Base-by-base conservation (phyloP, 805 yeast genomes). In the Schizosaccharomyces lindneri region DNA sequence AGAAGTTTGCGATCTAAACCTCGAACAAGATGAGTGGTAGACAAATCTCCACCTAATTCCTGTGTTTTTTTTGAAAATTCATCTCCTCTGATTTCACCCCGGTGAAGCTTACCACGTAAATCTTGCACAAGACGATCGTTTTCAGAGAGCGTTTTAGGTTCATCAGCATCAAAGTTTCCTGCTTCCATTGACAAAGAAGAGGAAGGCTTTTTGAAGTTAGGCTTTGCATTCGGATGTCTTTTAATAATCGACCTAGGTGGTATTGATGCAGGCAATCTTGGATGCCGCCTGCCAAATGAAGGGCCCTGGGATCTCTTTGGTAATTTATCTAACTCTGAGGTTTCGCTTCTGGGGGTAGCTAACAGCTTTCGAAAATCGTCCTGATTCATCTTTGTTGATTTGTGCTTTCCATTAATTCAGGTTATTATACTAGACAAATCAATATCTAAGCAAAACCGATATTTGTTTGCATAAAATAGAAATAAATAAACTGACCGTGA, bases 291-390 rank as follows among this genome's bases (percentile, higher is more conserved):
- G 27, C 51, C 51, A 46, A 46, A 46, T 19, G 27, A n/a, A 6
- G 13, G 51, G 2, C 51, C 27, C 27, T 46, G 51, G 13, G 27
- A 19, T 46, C 27, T 46, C 11, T 46, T 46, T 24, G 51, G 27
- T 46, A 46, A 2, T 9, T 13, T 13, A 19, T 46, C 27, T 46
- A 46, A 46, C 24, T 51, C 36, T 21, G 57, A 51, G 31, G 11
- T 29, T 51, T 21, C 57, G 15, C 19, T 29, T 51, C 32, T 51
- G 7, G 57, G 57, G 11, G 57, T 51, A 9, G 31, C 36, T 24
- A 51, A n/a, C 3, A 57, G 43, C 43, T 57, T 57, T 21, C 60
- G 43, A 36, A 57, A 57, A 41, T 57, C 60, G 21, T 57, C 60
- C 46, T 57, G 60, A n/a, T 57, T 57, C 60, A 57, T 57, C 27